Evolutionary conservation across 352 stramenopile species (phyloP), one percentile per base, ranked within the genome.

Genomic region (Globisporangium mamillatum): DNA sequence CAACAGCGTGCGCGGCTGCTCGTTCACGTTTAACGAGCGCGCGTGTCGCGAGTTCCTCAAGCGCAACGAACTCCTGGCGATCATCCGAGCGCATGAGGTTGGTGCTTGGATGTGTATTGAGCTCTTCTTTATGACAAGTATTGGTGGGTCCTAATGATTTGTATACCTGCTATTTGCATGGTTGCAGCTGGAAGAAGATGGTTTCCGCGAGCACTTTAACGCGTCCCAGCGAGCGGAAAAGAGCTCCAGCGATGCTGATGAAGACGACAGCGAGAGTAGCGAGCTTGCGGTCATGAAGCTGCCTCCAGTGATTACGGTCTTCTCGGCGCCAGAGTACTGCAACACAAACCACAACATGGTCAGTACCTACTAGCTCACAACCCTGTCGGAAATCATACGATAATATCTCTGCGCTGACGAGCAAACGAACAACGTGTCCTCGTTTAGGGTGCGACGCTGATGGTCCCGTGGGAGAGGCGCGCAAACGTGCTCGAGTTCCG

Each of bases 271-370:
- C 3, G 55, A 60, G 27, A 34, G 18, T 27, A 29, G 27, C 4
- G 55, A 44, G 34, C 64, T 22, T 67, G 41, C 1, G 67, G 73
- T 44, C 14, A 32, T 81, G 9, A 48, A 63, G 34, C 60, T 93
- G 22, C 81, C 85, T 16, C 79, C 82, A 0, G 76, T 93, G 59
- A 79, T 93, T 38, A 95, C 88, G 0, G 84, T 95, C 10, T 95
- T 95, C 69, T 95, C 88, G 1, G 88, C 88, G 16, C 86, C 88
- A 25, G 82, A 94, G 68, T 95, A 95, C 66, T 95, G 88, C 73
- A 91, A 92, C 65, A 91, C 80, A 20, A 92, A 94, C 63, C 70
- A 87, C 66, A 95, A 95, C 57, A 86, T 91, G 72, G 69, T 75
- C 36, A 18, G 54, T 41, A 3, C 10, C 4, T 25, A 12, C 16